Base-by-base conservation (phyloP, 2,329 filamentous ascomycete species). In the Hypoxylon rubiginosum region DNA sequence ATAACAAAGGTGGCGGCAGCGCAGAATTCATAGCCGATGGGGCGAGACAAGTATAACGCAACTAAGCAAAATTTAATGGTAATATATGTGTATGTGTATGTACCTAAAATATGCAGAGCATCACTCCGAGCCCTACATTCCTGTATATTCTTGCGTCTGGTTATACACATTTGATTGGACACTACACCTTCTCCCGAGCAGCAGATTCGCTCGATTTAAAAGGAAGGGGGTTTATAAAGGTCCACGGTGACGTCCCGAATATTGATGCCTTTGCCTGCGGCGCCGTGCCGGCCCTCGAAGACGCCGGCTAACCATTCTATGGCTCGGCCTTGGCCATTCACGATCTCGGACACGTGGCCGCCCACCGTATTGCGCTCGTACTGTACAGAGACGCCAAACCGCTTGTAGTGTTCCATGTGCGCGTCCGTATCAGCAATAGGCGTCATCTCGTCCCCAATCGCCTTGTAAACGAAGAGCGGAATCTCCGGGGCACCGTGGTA, bases 401-500 rank as follows among this genome's bases (percentile, higher is more conserved):
- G 66, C 58, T 83, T 86, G 58, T 82, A 85, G 13, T 73, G 69
- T 0, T 76, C 57, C 0, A 85, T 78, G 17, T 85, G 68, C 0
- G 64, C 74, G 57, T 86, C 83, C 2, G 81, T 84, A 30, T 82
- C 80, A 4, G 68, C 74, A 2, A 84, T 75, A 3, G 77, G 74
- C 7, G 79, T 82, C 53, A 84, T 74, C 57, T 85, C 80, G 39
- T 87, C 84, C 2, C 71, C 63, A 17, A 82, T 78, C 0, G 83
- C 81, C 65, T 86, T 86, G 73, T 86, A 86, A 2, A 84, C 71
- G 64, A 83, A 83, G 6, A 86, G 56, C 0, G 85, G 84, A 71
- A 85, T 83, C 10, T 75, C 64, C 0, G 84, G 85, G 0, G 79
- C 72, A 0, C 80, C 81, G 53, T 82, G 78, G 28, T 73, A 62